These are phyloP conservation scores for Gnetum montanum DNA, from an alignment of 75 land plant genomes.

Conservation along the genomic window DNA sequence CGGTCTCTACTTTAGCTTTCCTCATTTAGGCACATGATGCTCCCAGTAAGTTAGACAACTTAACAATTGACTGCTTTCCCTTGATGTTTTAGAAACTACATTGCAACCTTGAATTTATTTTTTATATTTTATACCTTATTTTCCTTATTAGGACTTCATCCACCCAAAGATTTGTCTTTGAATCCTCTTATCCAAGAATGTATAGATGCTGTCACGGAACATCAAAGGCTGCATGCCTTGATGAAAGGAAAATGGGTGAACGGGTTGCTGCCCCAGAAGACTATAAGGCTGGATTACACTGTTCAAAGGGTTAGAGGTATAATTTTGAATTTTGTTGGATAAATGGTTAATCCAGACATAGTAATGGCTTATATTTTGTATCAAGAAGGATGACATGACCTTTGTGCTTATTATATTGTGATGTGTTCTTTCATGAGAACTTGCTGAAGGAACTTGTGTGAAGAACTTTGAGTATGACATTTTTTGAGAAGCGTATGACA, in stretches of 20 bases:
- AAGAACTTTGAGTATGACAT: conserved; percentile 81
- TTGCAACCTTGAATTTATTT: no score
- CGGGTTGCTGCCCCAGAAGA: conserved; percentile 86
- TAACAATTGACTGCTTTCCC: no score
- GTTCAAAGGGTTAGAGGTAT: conserved; percentile 80
- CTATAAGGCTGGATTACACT: conserved; percentile 69
- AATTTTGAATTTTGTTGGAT: no score
- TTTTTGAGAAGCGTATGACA: conserved; percentile 67
- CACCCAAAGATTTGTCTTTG: conserved; percentile 36
- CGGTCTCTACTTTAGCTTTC: conserved; percentile 33
- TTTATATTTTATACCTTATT: not conserved
- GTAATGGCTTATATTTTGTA: no score
- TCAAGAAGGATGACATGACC: no score
- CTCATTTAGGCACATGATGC: conserved; percentile 77
- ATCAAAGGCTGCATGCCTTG: conserved; percentile 81
- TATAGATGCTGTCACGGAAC: conserved; percentile 90
- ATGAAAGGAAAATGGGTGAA: conserved; percentile 96
- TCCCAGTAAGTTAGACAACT: conserved; percentile 20
- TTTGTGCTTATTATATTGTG: no score
- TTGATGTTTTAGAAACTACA: no score
- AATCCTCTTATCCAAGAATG: conserved; percentile 77
- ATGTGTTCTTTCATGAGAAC: no score
- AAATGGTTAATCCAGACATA: no score
- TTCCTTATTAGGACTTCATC: conserved; percentile 37
- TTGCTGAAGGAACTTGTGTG: conserved; percentile 94